Percentiles rank a stretch among this genome's conserved stretches.
Evolutionary conservation across 352 stramenopile genomes (phyloP).

Genomic region (Phytophthora sojae): DNA sequence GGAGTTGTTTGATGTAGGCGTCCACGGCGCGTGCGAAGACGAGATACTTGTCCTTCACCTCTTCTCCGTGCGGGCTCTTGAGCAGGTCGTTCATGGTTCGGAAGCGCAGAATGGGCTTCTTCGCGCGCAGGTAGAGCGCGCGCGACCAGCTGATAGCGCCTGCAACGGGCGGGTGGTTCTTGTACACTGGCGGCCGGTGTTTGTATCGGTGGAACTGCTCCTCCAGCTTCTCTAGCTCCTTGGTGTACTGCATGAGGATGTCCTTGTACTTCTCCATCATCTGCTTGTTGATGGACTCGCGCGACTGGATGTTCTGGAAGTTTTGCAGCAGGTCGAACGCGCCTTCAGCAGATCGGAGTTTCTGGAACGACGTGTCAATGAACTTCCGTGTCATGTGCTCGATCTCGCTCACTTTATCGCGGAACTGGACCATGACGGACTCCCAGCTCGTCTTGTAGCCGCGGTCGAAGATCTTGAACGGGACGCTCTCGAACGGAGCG

Average conservation of each 20-base stretch:
- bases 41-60: slow-evolving; percentile 95
- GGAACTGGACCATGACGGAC: slow-evolving; percentile 94
- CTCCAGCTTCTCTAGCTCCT: slow-evolving; percentile 93
- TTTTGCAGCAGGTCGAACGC: slow-evolving; percentile 98
- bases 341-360: slow-evolving; percentile 93
- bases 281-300: slow-evolving; percentile 96
- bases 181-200: slow-evolving; percentile 89
- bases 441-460: slow-evolving; percentile 96
- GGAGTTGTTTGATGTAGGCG: slow-evolving; percentile 92
- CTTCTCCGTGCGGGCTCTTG: slow-evolving; percentile 90
- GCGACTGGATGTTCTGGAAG: slow-evolving; percentile 96
- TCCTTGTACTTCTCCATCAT: slow-evolving; percentile 98
- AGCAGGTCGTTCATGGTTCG: slow-evolving; percentile 94
- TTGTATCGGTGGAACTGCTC: slow-evolving; percentile 92
- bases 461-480: slow-evolving; percentile 95
- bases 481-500: slow-evolving; percentile 88
- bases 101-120: slow-evolving; percentile 96
- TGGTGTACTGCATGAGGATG: slow-evolving; percentile 96
- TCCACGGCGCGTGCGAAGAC: slow-evolving; percentile 94
- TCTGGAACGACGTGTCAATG: slow-evolving; percentile 97
- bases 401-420: slow-evolving; percentile 94
- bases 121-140: slow-evolving; percentile 91
- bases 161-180: slow-evolving; percentile 93
- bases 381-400: slow-evolving; percentile 95
- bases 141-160: slow-evolving; percentile 87